Percentiles rank a stretch among this genome's conserved stretches.
Evolutionary conservation across 345 rosid species (phyloP).

Genomic region (Populus tremula): DNA sequence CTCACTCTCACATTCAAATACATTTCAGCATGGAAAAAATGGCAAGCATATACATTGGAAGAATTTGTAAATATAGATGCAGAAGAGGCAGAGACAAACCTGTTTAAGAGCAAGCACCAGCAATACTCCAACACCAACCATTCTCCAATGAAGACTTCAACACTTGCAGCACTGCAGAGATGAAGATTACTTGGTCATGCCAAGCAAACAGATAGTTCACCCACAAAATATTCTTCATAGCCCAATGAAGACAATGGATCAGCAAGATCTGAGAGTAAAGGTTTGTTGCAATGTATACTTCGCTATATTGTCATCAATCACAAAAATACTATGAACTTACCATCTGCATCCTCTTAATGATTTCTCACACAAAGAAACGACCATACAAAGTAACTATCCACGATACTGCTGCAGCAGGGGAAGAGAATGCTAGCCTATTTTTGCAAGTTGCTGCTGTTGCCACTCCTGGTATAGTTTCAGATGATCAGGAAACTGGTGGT

Average conservation of each 20-base stretch:
- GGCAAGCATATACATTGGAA: no score
- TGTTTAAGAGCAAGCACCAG: slow-evolving; percentile 57
- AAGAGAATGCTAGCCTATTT: slow-evolving; percentile 51
- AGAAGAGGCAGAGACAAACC: slow-evolving; percentile 38
- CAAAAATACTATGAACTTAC: slow-evolving; percentile 26
- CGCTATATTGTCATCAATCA: background rate
- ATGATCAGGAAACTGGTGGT: slow-evolving; percentile 43
- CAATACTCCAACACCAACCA: slow-evolving; percentile 36
- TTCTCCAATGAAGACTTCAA: slow-evolving; percentile 72
- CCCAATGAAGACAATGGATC: slow-evolving; percentile 24
- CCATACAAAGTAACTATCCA: slow-evolving; percentile 68
- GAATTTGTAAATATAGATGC: no score
- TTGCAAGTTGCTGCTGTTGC: slow-evolving; percentile 47
- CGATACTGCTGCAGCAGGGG: slow-evolving; percentile 68
- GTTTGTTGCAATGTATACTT: no score
- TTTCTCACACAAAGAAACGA: slow-evolving; percentile 87
- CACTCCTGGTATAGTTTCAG: slow-evolving; percentile 44
- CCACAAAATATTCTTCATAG: slow-evolving; percentile 56
- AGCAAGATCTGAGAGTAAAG: background rate
- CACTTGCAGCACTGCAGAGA: slow-evolving; percentile 46
- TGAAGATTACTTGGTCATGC: slow-evolving; percentile 48
- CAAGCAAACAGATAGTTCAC: slow-evolving; percentile 52
- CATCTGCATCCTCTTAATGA: slow-evolving; percentile 42
- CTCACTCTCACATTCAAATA: no score
- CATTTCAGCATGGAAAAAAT: no score